Conservation (phyloP, 2,329 filamentous ascomycete species). For the Phaeomoniella chlamydospora region DNA sequence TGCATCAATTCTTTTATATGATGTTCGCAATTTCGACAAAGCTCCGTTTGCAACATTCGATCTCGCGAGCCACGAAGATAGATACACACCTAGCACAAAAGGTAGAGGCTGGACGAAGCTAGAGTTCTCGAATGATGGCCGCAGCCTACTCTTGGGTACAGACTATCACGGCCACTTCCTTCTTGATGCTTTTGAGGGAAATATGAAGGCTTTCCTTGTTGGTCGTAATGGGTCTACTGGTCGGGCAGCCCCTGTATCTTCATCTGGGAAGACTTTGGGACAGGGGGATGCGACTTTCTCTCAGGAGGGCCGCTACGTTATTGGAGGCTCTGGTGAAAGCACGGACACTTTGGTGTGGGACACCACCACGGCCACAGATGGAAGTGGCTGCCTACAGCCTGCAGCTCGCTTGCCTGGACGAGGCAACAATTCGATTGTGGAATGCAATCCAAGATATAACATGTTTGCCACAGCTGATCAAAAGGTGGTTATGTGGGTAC, state of each 20-base stretch:
- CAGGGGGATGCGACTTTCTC: slow-evolving; percentile 76
- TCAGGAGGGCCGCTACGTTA: slow-evolving; percentile 75
- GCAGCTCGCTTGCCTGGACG: slow-evolving; percentile 22
- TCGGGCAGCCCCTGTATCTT: slow-evolving; percentile 33
- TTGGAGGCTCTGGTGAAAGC: slow-evolving; percentile 59
- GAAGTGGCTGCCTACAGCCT: slow-evolving; percentile 39
- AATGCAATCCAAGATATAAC: slow-evolving; percentile 84
- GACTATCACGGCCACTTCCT: slow-evolving; percentile 76
- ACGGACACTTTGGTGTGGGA: slow-evolving; percentile 80
- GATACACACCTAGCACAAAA: slow-evolving; percentile 32
- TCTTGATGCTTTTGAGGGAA: slow-evolving; percentile 82
- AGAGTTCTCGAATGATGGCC: slow-evolving; percentile 94
- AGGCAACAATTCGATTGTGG: slow-evolving; percentile 58
- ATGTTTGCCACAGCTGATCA: slow-evolving; percentile 82
- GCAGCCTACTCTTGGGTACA: slow-evolving; percentile 70
- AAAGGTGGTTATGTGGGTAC: slow-evolving; percentile 67
- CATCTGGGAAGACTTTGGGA: slow-evolving; percentile 36
- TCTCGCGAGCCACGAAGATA: slow-evolving; percentile 44
- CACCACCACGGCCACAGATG: slow-evolving; percentile 40
- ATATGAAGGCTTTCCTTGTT: slow-evolving; percentile 56
- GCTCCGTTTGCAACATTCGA: slow-evolving; percentile 80
- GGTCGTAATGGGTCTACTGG: slow-evolving; percentile 32
- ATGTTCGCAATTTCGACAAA: slow-evolving; percentile 86
- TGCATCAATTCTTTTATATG: slow-evolving; percentile 74
- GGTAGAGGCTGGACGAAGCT: slow-evolving; percentile 63